phyloP scores from a whole-genome alignment of 768 basidiomycete genomes.

The Lactifluus hygrophoroides region DNA sequence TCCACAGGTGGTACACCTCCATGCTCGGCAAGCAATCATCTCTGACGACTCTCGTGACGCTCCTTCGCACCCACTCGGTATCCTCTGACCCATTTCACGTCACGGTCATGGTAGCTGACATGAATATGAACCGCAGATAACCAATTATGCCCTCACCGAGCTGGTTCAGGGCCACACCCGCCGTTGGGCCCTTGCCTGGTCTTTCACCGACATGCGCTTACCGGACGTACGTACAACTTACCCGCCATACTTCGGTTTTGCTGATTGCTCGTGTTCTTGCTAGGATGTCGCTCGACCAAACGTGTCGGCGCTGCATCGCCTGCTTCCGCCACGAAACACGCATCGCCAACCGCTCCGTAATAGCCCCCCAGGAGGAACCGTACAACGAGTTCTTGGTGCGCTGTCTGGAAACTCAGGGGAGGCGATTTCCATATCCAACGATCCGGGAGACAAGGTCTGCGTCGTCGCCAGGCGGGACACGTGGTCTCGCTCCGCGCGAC shows the following conservation, averaged over 20 bases:
- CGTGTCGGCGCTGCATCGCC: slow-evolving; percentile 37
- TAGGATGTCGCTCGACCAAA: slow-evolving; percentile 32
- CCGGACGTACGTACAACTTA: slow-evolving; percentile 57
- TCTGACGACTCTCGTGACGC: slow-evolving; percentile 48
- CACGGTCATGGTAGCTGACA: background rate
- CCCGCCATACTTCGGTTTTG: slow-evolving; percentile 15
- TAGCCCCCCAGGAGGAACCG: slow-evolving; percentile 21
- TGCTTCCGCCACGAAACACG: slow-evolving; percentile 53
- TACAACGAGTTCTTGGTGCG: slow-evolving; percentile 29
- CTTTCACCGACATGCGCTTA: slow-evolving; percentile 50
- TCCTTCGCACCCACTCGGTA: slow-evolving; percentile 42
- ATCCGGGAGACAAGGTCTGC: background rate
- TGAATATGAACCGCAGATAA: slow-evolving; percentile 40
- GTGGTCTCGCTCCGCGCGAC: slow-evolving; percentile 63
- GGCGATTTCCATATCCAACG: slow-evolving; percentile 1
- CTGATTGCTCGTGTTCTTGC: slow-evolving; percentile 29
- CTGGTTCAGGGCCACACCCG: slow-evolving; percentile 82
- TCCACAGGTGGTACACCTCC: slow-evolving; percentile 79
- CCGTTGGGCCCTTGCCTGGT: slow-evolving; percentile 93
- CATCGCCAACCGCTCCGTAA: slow-evolving; percentile 33
- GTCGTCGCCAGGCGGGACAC: slow-evolving; percentile 32
- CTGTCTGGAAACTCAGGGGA: slow-evolving; percentile 34
- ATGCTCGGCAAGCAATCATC: slow-evolving; percentile 86
- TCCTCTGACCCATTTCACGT: slow-evolving; percentile 3
- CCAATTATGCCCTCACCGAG: slow-evolving; percentile 80